Evolutionary conservation across 306 rosid species (phyloP).

Genomic region (Argentina anserina): DNA sequence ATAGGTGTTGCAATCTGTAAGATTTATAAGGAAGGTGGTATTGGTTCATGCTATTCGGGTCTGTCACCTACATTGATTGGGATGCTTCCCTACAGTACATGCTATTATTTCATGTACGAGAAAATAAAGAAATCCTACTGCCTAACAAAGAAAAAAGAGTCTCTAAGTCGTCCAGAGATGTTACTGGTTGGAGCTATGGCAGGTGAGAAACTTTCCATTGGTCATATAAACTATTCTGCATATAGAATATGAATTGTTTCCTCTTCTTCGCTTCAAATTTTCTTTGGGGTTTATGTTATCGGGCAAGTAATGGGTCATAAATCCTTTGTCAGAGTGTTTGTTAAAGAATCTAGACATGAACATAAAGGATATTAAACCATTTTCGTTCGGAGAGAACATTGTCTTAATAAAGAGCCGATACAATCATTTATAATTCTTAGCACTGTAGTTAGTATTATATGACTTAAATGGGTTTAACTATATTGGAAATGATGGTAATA

Average conservation of each 20-base stretch:
- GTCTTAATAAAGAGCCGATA: background rate
- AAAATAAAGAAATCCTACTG: conserved; percentile 79
- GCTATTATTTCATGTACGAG: conserved; percentile 94
- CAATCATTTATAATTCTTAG: background rate
- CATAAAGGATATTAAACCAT: background rate
- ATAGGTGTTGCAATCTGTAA: conserved; percentile 67
- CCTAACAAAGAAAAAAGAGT: conserved; percentile 55
- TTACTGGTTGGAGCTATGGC: conserved; percentile 83
- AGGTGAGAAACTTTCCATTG: conserved; percentile 43
- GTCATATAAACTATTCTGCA: background rate
- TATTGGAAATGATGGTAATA: background rate
- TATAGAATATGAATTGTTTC: background rate
- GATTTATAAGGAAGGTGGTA: conserved; percentile 84
- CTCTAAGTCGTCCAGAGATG: conserved; percentile 83
- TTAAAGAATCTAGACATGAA: background rate
- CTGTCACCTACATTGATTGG: conserved; percentile 83
- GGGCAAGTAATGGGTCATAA: background rate
- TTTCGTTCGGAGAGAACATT: background rate
- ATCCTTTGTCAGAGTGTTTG: background rate
- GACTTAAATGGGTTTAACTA: background rate
- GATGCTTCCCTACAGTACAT: conserved; percentile 98
- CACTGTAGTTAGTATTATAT: background rate
- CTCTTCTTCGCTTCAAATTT: background rate
- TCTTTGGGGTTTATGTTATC: background rate
- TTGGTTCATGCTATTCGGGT: conserved; percentile 85